phyloP scores from a whole-genome alignment of 1,139 yeast genomes.

The Geotrichum histeridarum region DNA sequence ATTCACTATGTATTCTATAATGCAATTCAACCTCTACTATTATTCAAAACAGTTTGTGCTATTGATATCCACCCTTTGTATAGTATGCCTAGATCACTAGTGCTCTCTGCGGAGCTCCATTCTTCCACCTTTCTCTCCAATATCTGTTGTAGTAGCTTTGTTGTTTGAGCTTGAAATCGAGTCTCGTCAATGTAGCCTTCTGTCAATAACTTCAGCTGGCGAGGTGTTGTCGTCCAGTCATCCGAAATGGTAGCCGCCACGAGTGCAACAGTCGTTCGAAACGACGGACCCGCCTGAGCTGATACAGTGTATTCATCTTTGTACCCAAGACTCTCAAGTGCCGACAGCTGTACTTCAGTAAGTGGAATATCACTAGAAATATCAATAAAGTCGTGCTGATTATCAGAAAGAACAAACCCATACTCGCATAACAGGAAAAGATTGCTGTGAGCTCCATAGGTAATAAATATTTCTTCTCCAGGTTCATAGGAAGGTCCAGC shows the following conservation, averaged over 20 bases:
- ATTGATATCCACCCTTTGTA: neutral
- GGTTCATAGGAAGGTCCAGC: slow-evolving; percentile 31
- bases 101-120: neutral
- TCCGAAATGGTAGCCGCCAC: slow-evolving; percentile 42
- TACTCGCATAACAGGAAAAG: slow-evolving; percentile 78
- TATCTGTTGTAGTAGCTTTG: slow-evolving; percentile 1
- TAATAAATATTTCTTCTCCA: slow-evolving; percentile 61
- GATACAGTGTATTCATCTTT: slow-evolving; percentile 69
- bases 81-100: neutral
- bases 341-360: slow-evolving; percentile 41
- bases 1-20: no score
- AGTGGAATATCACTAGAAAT: slow-evolving; percentile 45
- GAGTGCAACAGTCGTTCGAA: slow-evolving; percentile 69
- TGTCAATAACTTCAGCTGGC: slow-evolving; percentile 4
- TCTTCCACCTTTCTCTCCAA: slow-evolving; percentile 3
- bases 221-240: slow-evolving; percentile 2
- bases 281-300: slow-evolving; percentile 48
- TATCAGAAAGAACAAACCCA: slow-evolving; percentile 60
- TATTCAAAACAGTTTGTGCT: neutral
- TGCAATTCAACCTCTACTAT: no score
- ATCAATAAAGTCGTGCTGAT: slow-evolving; percentile 70
- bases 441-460: slow-evolving; percentile 86
- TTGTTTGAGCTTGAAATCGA: slow-evolving; percentile 19
- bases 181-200: slow-evolving; percentile 16
- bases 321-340: slow-evolving; percentile 51